Conservation (phyloP, 192 early-diverging fungal species). For the Funneliformis geosporum region DNA sequence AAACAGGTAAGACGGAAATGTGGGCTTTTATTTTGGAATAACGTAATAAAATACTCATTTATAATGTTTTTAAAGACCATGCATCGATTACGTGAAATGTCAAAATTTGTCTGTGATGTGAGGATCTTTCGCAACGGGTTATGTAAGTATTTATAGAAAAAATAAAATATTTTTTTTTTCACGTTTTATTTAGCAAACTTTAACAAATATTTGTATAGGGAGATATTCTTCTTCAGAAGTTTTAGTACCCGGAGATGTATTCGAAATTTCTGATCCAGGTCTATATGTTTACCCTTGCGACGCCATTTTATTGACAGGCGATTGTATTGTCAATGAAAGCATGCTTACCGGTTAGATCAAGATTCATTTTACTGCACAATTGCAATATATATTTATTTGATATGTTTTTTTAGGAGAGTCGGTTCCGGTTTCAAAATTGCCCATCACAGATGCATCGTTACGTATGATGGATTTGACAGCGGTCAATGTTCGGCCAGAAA, state of each 20-base stretch:
- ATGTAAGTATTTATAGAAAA: conserved; percentile 44
- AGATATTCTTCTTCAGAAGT: conserved; percentile 63
- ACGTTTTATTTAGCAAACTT: neutral
- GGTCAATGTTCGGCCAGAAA: conserved; percentile 71
- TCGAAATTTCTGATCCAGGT: conserved; percentile 71
- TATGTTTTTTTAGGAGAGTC: conserved; percentile 71
- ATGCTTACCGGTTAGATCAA: conserved; percentile 76
- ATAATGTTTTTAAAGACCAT: conserved; percentile 54
- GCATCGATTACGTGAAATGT: conserved; percentile 78
- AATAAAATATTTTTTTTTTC: conserved; percentile 41
- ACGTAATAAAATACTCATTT: neutral
- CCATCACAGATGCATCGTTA: conserved; percentile 68
- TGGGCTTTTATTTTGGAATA: conserved; percentile 36
- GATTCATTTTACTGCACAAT: neutral
- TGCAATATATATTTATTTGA: neutral
- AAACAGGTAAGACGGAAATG: conserved; percentile 48
- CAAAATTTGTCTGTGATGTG: conserved; percentile 81
- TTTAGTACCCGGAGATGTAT: conserved; percentile 95
- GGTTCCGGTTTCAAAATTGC: conserved; percentile 88
- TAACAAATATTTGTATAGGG: conserved; percentile 32
- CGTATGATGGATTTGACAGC: conserved; percentile 66
- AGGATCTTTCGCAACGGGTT: conserved; percentile 66
- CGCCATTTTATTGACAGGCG: conserved; percentile 86
- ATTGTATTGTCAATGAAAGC: conserved; percentile 97
- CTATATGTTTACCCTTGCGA: conserved; percentile 85